Percentiles rank a stretch among this genome's conserved stretches.
Conservation (phyloP, 257 asterid species). For the Scutellaria minor region DNA sequence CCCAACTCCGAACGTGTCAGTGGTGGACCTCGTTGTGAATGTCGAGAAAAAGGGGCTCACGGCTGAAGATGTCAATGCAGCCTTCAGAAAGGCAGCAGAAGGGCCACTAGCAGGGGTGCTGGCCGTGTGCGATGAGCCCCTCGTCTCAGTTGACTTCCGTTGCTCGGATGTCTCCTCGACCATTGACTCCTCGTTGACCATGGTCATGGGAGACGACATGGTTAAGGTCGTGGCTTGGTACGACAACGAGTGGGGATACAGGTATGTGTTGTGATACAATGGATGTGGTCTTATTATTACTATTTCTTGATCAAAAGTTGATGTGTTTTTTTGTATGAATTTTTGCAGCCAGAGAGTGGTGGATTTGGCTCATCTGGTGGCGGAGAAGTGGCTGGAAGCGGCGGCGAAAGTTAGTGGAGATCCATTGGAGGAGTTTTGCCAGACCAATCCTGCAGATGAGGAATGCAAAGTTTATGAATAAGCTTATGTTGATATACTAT, state of each 20-base stretch:
- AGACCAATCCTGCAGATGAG: constrained; percentile 73
- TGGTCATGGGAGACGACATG: constrained; percentile 99
- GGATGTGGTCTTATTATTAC: too few relatives aligned
- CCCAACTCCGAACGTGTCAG: constrained; percentile 95
- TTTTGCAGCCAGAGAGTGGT: constrained; percentile 88
- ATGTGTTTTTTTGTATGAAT: neutral
- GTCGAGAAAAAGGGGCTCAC: constrained; percentile 79
- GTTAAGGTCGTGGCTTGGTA: constrained; percentile 99
- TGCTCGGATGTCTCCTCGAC: constrained; percentile 80
- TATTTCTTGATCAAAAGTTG: too few relatives aligned
- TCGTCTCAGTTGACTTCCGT: constrained; percentile 85
- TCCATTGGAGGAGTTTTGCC: constrained; percentile 85
- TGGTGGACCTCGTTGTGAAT: constrained; percentile 84
- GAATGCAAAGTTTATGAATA: constrained; percentile 85
- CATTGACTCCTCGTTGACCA: constrained; percentile 86
- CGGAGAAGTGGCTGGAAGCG: constrained; percentile 79
- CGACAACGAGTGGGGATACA: constrained; percentile 98
- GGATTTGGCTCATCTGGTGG: constrained; percentile 92
- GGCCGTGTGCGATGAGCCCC: constrained; percentile 72
- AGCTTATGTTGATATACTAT: too few relatives aligned
- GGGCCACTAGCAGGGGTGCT: constrained; percentile 75
- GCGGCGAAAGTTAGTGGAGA: constrained; percentile 64
- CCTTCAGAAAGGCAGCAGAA: constrained; percentile 86
- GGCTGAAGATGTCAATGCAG: constrained; percentile 83
- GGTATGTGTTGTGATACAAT: constrained; percentile 41